Percentiles rank a stretch among this genome's conserved stretches.
Conservation (phyloP, 2,329 filamentous ascomycete species). For the Talaromyces sp. region DNA sequence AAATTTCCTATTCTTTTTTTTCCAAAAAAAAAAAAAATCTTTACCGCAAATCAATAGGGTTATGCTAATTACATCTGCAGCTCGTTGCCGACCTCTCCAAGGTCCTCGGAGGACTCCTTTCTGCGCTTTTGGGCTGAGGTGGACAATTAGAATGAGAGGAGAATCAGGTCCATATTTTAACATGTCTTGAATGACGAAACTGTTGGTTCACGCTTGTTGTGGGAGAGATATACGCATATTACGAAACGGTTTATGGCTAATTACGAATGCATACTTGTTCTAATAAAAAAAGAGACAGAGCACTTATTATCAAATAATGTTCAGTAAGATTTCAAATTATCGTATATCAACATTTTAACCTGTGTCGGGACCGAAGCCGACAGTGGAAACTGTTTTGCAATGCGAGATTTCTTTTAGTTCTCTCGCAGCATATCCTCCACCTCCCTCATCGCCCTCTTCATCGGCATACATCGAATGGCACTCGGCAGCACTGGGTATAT, state of each 20-base stretch:
- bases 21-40: background rate
- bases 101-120: constrained; percentile 9
- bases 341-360: background rate
- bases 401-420: background rate
- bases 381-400: background rate
- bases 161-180: background rate
- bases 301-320: background rate
- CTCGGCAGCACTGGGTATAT: constrained; percentile 29
- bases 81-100: constrained; percentile 23
- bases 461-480: constrained; percentile 24
- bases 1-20: constrained; percentile 5
- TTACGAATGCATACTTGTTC: background rate
- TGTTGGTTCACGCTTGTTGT: background rate
- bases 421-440: constrained; percentile 12
- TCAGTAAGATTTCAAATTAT: background rate
- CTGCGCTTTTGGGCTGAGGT: constrained; percentile 4
- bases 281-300: background rate
- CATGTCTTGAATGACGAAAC: background rate
- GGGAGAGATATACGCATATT: background rate
- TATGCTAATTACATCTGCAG: constrained; percentile 12
- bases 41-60: background rate
- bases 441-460: constrained; percentile 26
- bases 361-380: background rate
- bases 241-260: background rate
- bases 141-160: background rate